phyloP scores from a whole-genome alignment of 2,329 filamentous ascomycete genomes.

The Penicillium polonicum region DNA sequence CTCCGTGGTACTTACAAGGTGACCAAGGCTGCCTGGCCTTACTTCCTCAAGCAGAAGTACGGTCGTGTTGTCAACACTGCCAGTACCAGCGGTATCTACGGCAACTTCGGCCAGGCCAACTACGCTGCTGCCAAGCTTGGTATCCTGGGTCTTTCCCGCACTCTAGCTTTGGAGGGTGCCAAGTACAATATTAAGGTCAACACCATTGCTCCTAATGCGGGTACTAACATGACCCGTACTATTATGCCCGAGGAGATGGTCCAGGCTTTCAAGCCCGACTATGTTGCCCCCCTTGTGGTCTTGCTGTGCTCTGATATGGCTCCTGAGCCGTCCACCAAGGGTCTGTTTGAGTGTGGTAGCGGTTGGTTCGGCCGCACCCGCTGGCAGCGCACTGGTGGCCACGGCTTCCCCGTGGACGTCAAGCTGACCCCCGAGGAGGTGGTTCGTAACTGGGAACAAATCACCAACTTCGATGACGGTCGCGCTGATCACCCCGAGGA shows the following conservation, averaged over 20 bases:
- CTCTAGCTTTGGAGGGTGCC: constrained; percentile 84
- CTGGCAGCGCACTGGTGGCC: constrained; percentile 89
- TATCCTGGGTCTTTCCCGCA: constrained; percentile 92
- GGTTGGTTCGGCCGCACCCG: constrained; percentile 90
- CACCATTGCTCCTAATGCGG: constrained; percentile 96
- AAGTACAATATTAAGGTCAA: constrained; percentile 99
- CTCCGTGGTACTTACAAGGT: constrained; percentile 93
- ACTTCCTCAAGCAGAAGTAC: constrained; percentile 98
- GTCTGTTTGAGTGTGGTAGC: constrained; percentile 90
- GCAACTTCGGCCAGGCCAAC: constrained; percentile 98
- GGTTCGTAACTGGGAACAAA: constrained; percentile 69
- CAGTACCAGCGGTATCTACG: constrained; percentile 95
- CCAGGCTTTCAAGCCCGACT: constrained; percentile 98
- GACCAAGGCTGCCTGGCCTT: constrained; percentile 95
- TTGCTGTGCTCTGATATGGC: constrained; percentile 84
- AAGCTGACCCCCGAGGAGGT: constrained; percentile 83
- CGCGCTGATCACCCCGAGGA: constrained; percentile 84
- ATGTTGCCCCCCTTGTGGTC: constrained; percentile 89
- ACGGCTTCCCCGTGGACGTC: constrained; percentile 86
- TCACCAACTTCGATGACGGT: constrained; percentile 83
- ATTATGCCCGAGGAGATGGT: constrained; percentile 97
- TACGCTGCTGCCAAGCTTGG: constrained; percentile 89
- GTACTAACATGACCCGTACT: constrained; percentile 89
- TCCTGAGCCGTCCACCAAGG: constrained; percentile 77
- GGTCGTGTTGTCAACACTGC: constrained; percentile 96